Conservation (phyloP, 2,329 filamentous ascomycete species). For the Diplodia sapinea region DNA sequence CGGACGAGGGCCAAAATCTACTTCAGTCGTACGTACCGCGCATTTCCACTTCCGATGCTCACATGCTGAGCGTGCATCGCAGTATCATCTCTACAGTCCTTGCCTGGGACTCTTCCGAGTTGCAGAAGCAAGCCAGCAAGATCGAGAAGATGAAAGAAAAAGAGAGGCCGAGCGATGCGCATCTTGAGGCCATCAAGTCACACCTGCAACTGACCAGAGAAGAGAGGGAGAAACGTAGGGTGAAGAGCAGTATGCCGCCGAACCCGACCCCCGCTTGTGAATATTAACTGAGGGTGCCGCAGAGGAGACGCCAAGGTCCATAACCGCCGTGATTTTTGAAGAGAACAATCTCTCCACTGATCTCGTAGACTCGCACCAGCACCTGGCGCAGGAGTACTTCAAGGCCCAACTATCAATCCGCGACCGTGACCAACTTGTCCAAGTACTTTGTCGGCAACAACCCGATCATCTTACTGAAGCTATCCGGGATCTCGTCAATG, state of each 20-base stretch:
- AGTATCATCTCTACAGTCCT: constrained; percentile 77
- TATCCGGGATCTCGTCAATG: constrained; percentile 67
- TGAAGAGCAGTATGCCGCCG: constrained; percentile 55
- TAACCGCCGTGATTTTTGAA: constrained; percentile 70
- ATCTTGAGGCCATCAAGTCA: constrained; percentile 65
- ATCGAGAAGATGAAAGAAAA: constrained; percentile 64
- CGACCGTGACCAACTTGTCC: constrained; percentile 74
- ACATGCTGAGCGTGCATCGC: constrained; percentile 5
- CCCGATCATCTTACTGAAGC: constrained; percentile 76
- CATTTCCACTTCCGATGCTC: too few relatives aligned
- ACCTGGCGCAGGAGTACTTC: constrained; percentile 71
- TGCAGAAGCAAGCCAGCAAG: constrained; percentile 68
- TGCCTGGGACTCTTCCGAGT: constrained; percentile 73
- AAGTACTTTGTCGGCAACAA: constrained; percentile 68
- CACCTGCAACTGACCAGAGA: constrained; percentile 61
- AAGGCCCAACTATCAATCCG: constrained; percentile 72
- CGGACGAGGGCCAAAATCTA: constrained; percentile 81
- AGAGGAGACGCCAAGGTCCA: constrained; percentile 60
- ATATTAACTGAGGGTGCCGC: not conserved
- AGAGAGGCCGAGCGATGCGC: constrained; percentile 64
- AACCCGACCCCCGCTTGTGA: constrained; percentile 35
- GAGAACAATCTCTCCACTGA: constrained; percentile 52
- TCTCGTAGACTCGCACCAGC: constrained; percentile 66
- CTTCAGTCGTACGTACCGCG: constrained; percentile 62
- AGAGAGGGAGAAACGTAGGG: constrained; percentile 65